Conservation (phyloP, 768 basidiomycete species). For the Scleroderma bovista region DNA sequence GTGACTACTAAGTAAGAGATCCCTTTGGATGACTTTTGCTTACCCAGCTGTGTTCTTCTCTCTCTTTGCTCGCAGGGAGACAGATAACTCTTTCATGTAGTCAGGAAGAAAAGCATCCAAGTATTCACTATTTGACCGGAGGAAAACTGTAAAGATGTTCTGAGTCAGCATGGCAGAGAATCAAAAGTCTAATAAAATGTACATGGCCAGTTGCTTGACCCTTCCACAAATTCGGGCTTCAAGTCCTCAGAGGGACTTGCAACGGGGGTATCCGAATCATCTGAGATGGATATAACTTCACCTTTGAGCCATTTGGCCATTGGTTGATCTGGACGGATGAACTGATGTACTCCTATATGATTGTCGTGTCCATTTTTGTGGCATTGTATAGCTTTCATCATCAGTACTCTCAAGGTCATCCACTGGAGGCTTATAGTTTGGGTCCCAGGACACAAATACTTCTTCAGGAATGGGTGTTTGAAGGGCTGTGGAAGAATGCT, state of each 20-base stretch:
- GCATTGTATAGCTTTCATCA: background rate
- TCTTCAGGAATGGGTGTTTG: background rate
- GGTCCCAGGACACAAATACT: conserved; percentile 1
- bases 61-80: background rate
- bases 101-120: background rate
- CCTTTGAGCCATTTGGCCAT: background rate
- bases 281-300: background rate
- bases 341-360: background rate
- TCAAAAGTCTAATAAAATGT: background rate
- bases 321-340: background rate
- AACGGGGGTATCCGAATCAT: background rate
- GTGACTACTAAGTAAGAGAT: background rate
- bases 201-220: background rate
- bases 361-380: background rate
- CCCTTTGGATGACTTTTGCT: background rate
- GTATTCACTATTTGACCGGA: background rate
- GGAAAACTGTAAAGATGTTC: background rate
- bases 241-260: background rate
- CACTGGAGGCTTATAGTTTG: background rate
- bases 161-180: background rate
- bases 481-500: conserved; percentile 1
- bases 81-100: background rate
- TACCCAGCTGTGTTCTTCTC: background rate
- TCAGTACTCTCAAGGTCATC: background rate
- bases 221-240: background rate